These are phyloP conservation scores for Bifiguratus adelaidae DNA, from an alignment of 192 early-diverging fungal species.

Conservation along the genomic window DNA sequence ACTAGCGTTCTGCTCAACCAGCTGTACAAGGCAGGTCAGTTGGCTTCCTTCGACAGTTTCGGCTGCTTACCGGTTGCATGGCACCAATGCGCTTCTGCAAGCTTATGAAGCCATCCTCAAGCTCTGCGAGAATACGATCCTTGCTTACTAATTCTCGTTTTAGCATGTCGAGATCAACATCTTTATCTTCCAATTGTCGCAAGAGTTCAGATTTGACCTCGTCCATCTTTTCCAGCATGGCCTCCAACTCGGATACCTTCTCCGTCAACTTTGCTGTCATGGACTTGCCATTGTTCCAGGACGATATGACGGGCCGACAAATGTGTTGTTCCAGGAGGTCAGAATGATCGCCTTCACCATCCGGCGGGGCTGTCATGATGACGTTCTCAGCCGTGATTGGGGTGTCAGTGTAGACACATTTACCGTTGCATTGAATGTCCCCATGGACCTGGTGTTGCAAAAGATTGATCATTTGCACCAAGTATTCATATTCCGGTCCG, in stretches of 20 bases:
- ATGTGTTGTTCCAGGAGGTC: constrained; percentile 24
- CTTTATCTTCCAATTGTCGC: constrained; percentile 16
- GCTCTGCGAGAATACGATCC: constrained; percentile 20
- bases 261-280: constrained; percentile 20
- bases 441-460: constrained; percentile 26
- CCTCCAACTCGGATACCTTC: constrained; percentile 16
- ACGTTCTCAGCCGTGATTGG: constrained; percentile 18
- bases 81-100: constrained; percentile 15
- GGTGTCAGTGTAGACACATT: constrained; percentile 17
- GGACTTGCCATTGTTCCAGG: constrained; percentile 16
- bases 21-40: no score
- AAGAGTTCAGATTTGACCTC: constrained; percentile 11
- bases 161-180: constrained; percentile 17
- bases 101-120: constrained; percentile 22
- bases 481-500: constrained; percentile 27
- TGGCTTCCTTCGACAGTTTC: no score
- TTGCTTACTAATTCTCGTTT: constrained; percentile 23
- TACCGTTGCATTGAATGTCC: constrained; percentile 17
- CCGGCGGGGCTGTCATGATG: constrained; percentile 22
- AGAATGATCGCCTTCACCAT: constrained; percentile 11
- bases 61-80: constrained; percentile 23
- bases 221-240: constrained; percentile 17
- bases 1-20: no score
- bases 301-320: constrained; percentile 24
- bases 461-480: constrained; percentile 27